Evolutionary conservation across 352 stramenopile genomes (phyloP).

Genomic region (Aphanomyces cochlioides): DNA sequence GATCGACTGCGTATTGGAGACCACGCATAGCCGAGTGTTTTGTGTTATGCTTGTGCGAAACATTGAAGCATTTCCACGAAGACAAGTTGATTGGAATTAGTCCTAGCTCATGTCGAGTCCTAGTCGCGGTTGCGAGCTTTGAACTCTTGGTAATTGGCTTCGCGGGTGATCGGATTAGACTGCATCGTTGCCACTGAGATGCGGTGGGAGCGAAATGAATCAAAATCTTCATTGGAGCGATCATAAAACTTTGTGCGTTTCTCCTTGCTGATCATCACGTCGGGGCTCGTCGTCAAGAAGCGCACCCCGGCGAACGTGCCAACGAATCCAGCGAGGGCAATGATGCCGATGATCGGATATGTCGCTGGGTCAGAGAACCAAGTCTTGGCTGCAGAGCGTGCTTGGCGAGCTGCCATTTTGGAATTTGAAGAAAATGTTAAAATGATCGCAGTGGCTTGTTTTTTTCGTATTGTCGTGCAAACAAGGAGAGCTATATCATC

Average conservation of each 20-base stretch:
- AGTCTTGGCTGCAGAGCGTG: slow-evolving; percentile 11
- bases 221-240: not conserved
- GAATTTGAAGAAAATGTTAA: too few relatives aligned
- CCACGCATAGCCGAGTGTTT: too few relatives aligned
- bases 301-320: slow-evolving; percentile 6
- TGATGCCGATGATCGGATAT: slow-evolving; percentile 25
- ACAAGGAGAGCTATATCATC: too few relatives aligned
- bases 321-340: slow-evolving; percentile 2
- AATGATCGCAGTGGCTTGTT: too few relatives aligned
- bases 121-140: slow-evolving; percentile 17
- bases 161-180: slow-evolving; percentile 17
- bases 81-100: not conserved
- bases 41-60: not conserved
- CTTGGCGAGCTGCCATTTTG: slow-evolving; percentile 5
- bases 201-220: slow-evolving; percentile 19
- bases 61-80: not conserved
- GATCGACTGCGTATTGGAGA: too few relatives aligned
- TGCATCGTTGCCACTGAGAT: slow-evolving; percentile 12
- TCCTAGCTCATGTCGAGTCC: slow-evolving; percentile 1
- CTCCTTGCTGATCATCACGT: slow-evolving; percentile 14
- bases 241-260: slow-evolving; percentile 4
- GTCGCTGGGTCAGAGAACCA: slow-evolving; percentile 29
- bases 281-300: slow-evolving; percentile 13
- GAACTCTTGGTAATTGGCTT: slow-evolving; percentile 19
- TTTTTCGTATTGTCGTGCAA: too few relatives aligned